Evolutionary conservation across 257 asterid species (phyloP).

Genomic region (Solanum medicagineum): DNA sequence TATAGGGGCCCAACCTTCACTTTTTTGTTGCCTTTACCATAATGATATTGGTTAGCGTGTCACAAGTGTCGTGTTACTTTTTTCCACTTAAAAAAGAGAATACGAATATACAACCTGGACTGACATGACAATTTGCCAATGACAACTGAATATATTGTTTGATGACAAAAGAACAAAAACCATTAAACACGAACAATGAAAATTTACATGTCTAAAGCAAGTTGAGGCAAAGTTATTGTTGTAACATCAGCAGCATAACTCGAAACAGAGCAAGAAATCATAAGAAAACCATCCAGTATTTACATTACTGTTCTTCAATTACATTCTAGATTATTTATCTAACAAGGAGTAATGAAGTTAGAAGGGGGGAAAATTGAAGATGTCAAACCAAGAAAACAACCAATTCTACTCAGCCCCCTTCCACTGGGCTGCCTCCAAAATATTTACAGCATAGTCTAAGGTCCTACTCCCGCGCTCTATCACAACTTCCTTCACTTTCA

Average conservation of each 20-base stretch:
- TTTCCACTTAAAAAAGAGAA: neutral
- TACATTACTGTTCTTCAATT: constrained; percentile 17
- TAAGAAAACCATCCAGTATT: neutral
- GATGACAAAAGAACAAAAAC: neutral
- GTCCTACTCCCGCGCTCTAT: neutral
- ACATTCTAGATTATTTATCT: constrained; percentile 51
- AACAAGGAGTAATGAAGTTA: constrained; percentile 26
- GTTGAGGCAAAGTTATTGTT: neutral
- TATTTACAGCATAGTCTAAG: constrained; percentile 39
- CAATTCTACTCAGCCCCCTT: constrained; percentile 16
- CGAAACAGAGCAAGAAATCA: neutral
- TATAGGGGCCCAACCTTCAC: neutral
- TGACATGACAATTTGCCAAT: neutral
- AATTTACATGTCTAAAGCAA: neutral
- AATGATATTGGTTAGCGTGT: neutral
- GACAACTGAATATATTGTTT: neutral
- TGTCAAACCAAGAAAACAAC: constrained; percentile 3
- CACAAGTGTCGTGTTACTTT: neutral
- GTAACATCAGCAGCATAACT: neutral
- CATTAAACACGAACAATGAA: neutral
- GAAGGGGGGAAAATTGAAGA: neutral
- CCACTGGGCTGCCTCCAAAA: constrained; percentile 28
- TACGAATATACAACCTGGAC: neutral
- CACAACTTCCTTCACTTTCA: constrained; percentile 14
- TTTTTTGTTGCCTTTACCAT: neutral